Base-by-base conservation (phyloP, 1,139 yeast genomes). In the Eremothecium cymbalariae region DNA sequence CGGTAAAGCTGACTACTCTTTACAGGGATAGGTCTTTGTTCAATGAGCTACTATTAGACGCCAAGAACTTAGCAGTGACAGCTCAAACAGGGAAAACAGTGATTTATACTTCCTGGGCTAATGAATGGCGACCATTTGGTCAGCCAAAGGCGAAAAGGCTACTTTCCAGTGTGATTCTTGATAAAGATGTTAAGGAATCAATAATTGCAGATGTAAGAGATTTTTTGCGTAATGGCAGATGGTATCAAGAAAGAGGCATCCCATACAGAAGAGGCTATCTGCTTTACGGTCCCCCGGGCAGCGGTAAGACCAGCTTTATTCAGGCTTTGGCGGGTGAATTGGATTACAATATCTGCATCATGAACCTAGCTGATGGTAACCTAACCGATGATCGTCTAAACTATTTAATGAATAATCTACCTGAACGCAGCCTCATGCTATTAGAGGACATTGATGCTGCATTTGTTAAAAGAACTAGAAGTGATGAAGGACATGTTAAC, bases 41-140 rank as follows among this genome's bases (percentile, higher is more conserved):
- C 48, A 64, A 69, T 25, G 77, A 81, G n/a, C 64, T 90, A 44
- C 65, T 90, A 37, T 70, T 68, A 8, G 98, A 90, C 50, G 97
- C 98, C 6, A 86, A 88, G 49, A 62, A 67, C 29, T 60, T 84
- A 63, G 97, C 97, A 0, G 67, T 86, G 56, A 77, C 75, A 52
- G 72, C 81, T 25, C 79, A 83, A 41, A 95, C 86, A 52, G 98
- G 98, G 8, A 88, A 86, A 53, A 90, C 98, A 0, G 98, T 90
- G 7, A 65, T 90, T 5, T 90, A 74, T 59, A 85, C 95, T 2
- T 82, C 95, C 2, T 88, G 93, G 83, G 98, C 97, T 1, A 95
- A 95, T 9, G 99, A 90, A 54, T 90, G 99, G 99, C 69, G 98
- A 48, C 95, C 95, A 3, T 90, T 90, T 64, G 99, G 99, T 2